Evolutionary conservation across 192 early-diverging fungal genomes (phyloP).

Genomic region (Gaertneriomyces semiglobifer): DNA sequence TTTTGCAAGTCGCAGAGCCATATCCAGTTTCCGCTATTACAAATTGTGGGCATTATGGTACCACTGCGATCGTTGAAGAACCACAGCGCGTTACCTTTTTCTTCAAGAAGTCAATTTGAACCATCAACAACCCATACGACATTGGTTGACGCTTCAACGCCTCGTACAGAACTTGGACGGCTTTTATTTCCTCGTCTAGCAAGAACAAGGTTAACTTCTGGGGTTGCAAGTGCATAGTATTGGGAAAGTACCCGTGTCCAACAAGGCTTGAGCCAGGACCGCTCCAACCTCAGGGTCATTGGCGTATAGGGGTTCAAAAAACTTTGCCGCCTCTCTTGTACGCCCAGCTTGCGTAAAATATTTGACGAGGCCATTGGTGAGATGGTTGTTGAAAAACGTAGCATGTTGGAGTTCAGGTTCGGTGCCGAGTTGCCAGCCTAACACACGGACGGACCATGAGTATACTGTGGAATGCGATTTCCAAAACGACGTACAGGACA

Average conservation of each 20-base stretch:
- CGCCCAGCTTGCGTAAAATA: conserved; percentile 87
- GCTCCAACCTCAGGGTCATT: conserved; percentile 89
- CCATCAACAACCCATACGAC: conserved; percentile 81
- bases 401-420: conserved; percentile 94
- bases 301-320: conserved; percentile 74
- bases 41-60: background rate
- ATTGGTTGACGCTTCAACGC: conserved; percentile 73
- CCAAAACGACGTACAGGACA: background rate
- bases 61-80: conserved; percentile 2
- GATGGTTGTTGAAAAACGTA: conserved; percentile 81
- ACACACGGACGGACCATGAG: background rate
- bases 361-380: conserved; percentile 82
- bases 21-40: conserved; percentile 58
- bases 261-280: conserved; percentile 74
- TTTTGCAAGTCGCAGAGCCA: conserved; percentile 83
- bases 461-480: background rate
- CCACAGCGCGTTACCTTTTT: conserved; percentile 54
- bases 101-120: conserved; percentile 86
- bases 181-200: conserved; percentile 88
- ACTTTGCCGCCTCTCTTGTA: conserved; percentile 70
- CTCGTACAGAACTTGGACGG: conserved; percentile 81
- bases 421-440: conserved; percentile 89
- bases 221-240: too few species aligned
- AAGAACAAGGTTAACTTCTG: background rate
- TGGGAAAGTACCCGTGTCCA: conserved; percentile 39